phyloP scores from a whole-genome alignment of 2,329 filamentous ascomycete genomes.

The Ophiosphaerella herpotricha region DNA sequence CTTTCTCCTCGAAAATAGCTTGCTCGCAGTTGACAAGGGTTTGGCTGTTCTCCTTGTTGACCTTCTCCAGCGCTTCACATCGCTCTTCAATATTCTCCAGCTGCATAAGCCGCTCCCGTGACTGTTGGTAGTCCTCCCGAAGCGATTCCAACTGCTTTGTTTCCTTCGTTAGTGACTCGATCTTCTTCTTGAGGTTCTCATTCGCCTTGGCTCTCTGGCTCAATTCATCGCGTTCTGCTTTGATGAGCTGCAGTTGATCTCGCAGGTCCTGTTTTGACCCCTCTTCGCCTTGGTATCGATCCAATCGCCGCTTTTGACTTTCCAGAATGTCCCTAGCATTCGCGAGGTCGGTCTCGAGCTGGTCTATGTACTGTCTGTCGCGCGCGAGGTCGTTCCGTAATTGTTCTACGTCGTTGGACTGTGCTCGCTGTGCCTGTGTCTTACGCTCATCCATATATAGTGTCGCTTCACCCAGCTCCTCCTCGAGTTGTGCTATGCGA shows the following conservation, averaged over 20 bases:
- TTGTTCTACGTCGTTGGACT: constrained; percentile 51
- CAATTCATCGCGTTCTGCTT: constrained; percentile 55
- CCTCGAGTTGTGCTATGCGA: constrained; percentile 52
- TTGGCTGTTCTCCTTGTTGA: constrained; percentile 57
- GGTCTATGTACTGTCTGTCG: constrained; percentile 56
- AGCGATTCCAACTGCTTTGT: constrained; percentile 50
- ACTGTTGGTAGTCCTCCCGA: constrained; percentile 51
- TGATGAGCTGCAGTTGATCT: constrained; percentile 56
- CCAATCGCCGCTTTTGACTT: constrained; percentile 53
- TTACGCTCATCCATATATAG: constrained; percentile 51
- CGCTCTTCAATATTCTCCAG: constrained; percentile 52
- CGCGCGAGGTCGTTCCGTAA: constrained; percentile 51
- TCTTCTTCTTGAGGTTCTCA: constrained; percentile 60
- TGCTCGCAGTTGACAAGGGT: constrained; percentile 57
- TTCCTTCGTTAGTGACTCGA: constrained; percentile 55
- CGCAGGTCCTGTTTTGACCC: constrained; percentile 55
- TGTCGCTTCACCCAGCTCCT: constrained; percentile 54
- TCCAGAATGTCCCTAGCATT: constrained; percentile 51
- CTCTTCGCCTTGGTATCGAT: constrained; percentile 48
- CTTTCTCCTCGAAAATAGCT: constrained; percentile 57
- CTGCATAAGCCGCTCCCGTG: constrained; percentile 51
- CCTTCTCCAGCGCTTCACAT: constrained; percentile 53
- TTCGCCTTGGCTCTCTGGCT: constrained; percentile 56
- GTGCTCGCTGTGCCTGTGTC: constrained; percentile 40
- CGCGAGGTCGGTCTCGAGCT: constrained; percentile 54